Percentiles rank a stretch among this genome's conserved stretches.
Evolutionary conservation across 2,329 filamentous ascomycete genomes (phyloP).

Genomic region (Aspergillus ibericus): DNA sequence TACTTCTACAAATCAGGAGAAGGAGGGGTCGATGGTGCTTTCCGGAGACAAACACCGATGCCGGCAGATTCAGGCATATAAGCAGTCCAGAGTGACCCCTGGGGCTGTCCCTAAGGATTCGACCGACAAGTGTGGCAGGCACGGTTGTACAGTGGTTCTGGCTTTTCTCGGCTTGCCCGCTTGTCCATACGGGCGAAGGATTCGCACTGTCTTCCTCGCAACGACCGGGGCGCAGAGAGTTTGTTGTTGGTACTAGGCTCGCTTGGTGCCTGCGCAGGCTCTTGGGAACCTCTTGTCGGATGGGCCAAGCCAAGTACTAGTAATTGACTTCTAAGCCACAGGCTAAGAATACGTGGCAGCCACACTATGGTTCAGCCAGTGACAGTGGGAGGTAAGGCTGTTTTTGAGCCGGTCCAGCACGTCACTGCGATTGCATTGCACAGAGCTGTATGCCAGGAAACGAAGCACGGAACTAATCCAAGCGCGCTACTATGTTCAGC

Average conservation of each 20-base stretch:
- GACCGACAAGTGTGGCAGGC: background rate
- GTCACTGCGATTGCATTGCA: background rate
- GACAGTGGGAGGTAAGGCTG: background rate
- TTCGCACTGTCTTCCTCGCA: background rate
- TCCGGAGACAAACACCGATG: conserved; percentile 20
- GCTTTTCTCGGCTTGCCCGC: background rate
- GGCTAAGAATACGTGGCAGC: background rate
- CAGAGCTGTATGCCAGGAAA: background rate
- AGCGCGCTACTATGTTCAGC: background rate
- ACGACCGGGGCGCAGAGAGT: background rate
- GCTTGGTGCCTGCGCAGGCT: background rate
- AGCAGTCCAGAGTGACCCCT: conserved; percentile 5
- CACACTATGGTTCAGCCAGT: background rate
- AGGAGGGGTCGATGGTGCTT: conserved; percentile 22
- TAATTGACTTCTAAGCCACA: background rate
- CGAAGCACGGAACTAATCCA: background rate
- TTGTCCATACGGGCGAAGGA: background rate
- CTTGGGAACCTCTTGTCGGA: background rate
- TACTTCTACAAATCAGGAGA: conserved; percentile 16
- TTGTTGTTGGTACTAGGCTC: conserved; percentile 2
- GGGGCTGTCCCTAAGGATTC: background rate
- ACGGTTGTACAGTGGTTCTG: background rate
- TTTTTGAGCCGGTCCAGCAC: background rate
- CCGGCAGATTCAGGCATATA: conserved; percentile 15
- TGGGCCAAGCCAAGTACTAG: background rate